Evolutionary conservation across 768 basidiomycete species (phyloP).

Genomic region (Mycena crocata): DNA sequence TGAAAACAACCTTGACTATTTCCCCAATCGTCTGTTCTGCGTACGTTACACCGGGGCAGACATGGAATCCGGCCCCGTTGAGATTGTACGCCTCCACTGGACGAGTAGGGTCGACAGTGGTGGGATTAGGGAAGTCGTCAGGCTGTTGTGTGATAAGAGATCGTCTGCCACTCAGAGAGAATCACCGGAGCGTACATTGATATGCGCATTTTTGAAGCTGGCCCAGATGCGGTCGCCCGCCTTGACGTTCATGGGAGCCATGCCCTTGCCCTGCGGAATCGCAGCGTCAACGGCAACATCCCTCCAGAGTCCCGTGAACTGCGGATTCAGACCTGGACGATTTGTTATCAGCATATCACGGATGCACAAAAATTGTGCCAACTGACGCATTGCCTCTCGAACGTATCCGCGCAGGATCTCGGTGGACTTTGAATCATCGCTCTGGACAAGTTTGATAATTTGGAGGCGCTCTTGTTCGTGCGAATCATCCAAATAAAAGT

Average conservation of each 20-base stretch:
- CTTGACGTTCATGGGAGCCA: slow-evolving; percentile 41
- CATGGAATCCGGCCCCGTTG: slow-evolving; percentile 54
- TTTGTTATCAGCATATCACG: neutral
- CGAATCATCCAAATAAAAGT: slow-evolving; percentile 63
- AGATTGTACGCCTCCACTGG: slow-evolving; percentile 34
- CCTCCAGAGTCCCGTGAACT: slow-evolving; percentile 57
- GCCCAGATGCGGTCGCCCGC: slow-evolving; percentile 47
- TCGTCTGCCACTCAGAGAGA: no score
- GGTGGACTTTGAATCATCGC: slow-evolving; percentile 45
- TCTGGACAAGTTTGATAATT: slow-evolving; percentile 50
- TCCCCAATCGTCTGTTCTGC: slow-evolving; percentile 54
- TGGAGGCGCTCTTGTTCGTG: slow-evolving; percentile 52
- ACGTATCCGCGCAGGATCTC: slow-evolving; percentile 60
- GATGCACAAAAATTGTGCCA: neutral
- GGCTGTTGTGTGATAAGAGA: no score
- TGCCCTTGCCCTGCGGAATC: slow-evolving; percentile 42
- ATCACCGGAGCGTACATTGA: slow-evolving; percentile 36
- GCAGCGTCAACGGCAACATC: slow-evolving; percentile 35
- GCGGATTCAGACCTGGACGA: slow-evolving; percentile 49
- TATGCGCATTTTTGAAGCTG: slow-evolving; percentile 50
- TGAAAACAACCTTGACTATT: slow-evolving; percentile 60
- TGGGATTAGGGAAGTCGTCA: slow-evolving; percentile 28
- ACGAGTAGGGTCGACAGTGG: slow-evolving; percentile 24
- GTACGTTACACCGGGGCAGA: slow-evolving; percentile 51
- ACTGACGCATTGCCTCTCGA: slow-evolving; percentile 60